These are phyloP conservation scores for Colletotrichum sansevieriae DNA, from an alignment of 2,329 filamentous ascomycete species.

Conservation along the genomic window DNA sequence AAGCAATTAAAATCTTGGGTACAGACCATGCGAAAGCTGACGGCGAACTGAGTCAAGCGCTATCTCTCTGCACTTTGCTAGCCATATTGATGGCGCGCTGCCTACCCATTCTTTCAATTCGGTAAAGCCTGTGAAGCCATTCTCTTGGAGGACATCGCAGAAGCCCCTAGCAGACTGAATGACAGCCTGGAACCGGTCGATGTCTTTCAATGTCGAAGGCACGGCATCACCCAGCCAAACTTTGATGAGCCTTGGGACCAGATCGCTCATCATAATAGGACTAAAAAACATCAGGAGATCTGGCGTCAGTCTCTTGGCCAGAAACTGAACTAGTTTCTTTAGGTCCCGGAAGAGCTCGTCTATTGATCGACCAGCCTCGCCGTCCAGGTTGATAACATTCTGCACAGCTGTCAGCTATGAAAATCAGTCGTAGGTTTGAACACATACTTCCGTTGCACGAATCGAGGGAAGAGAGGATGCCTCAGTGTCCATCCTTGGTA, in stretches of 20 bases:
- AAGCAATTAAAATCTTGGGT: neutral
- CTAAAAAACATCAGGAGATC: slow-evolving; percentile 73
- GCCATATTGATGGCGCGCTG: slow-evolving; percentile 85
- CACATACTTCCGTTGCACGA: slow-evolving; percentile 43
- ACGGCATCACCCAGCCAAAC: slow-evolving; percentile 83
- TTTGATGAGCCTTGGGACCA: slow-evolving; percentile 77
- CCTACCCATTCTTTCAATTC: slow-evolving; percentile 84
- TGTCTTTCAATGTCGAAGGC: slow-evolving; percentile 78
- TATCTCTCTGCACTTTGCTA: slow-evolving; percentile 84
- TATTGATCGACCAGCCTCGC: slow-evolving; percentile 59
- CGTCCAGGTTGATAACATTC: slow-evolving; percentile 59
- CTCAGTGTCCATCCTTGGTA: slow-evolving; percentile 67
- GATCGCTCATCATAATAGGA: slow-evolving; percentile 75
- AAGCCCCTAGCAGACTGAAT: slow-evolving; percentile 76
- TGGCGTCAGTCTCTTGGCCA: slow-evolving; percentile 64
- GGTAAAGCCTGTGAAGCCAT: slow-evolving; percentile 72
- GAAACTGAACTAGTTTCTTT: slow-evolving; percentile 63
- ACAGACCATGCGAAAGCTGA: slow-evolving; percentile 72
- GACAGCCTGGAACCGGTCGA: slow-evolving; percentile 78
- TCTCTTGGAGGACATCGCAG: slow-evolving; percentile 70
- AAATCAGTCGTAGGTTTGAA: neutral
- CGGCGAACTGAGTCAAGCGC: slow-evolving; percentile 81
- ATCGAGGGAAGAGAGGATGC: slow-evolving; percentile 54
- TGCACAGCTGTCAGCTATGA: slow-evolving; percentile 45
- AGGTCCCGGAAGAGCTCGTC: slow-evolving; percentile 68